Evolutionary conservation across 208 protist genomes (phyloP).

Genomic region (Leishmania gerbilli): DNA sequence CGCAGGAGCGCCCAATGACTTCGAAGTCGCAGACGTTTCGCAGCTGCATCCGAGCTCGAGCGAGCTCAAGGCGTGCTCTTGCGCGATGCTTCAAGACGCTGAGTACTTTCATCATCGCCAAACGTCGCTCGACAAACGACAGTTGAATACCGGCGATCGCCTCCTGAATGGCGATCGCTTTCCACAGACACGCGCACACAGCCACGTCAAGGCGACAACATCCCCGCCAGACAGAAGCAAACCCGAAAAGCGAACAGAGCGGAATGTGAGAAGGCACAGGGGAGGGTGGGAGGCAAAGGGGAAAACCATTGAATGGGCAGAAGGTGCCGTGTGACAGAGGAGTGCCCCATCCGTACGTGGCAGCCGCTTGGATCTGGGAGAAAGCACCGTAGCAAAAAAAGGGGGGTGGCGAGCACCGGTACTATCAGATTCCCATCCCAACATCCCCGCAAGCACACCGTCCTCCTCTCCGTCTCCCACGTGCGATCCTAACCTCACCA

Average conservation of each 20-base stretch:
- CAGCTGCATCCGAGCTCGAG: conserved; percentile 61
- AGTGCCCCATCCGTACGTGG: not conserved
- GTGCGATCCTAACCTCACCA: not conserved
- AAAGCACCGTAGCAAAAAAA: not conserved
- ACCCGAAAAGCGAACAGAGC: not conserved
- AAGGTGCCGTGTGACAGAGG: not conserved
- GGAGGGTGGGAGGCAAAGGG: not conserved
- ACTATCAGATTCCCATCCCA: too few relatives aligned
- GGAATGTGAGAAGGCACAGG: not conserved
- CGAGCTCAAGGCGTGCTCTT: conserved; percentile 49
- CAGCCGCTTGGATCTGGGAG: too few relatives aligned
- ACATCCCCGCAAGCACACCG: not conserved
- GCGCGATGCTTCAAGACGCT: conserved; percentile 29
- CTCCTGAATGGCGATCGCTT: not conserved
- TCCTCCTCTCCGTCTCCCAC: not conserved
- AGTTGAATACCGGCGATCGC: not conserved
- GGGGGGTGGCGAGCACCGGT: not conserved
- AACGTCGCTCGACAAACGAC: conserved; percentile 18
- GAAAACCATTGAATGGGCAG: not conserved
- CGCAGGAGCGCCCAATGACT: conserved; percentile 78
- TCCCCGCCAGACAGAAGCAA: not conserved
- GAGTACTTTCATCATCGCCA: conserved; percentile 47
- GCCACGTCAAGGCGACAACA: not conserved
- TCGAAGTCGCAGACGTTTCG: conserved; percentile 68
- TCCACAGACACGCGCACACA: not conserved